Percentiles rank a stretch among this genome's conserved stretches.
Conservation (phyloP, 208 protist genomes). For the Trichomonas gallinae region DNA sequence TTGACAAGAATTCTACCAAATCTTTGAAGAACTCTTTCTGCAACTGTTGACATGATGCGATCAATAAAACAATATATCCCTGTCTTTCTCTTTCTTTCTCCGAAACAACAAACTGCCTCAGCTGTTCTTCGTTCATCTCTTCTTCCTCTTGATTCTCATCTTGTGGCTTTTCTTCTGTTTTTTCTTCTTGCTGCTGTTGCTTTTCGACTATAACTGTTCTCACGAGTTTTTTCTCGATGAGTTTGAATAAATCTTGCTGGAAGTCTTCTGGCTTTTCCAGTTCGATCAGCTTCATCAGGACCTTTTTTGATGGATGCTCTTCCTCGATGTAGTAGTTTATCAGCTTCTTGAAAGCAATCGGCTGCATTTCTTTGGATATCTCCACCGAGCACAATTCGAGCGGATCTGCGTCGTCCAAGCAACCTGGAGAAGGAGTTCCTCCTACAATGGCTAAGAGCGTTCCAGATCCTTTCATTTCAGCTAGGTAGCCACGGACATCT, state of each 20-base stretch:
- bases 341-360: neutral
- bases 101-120: neutral
- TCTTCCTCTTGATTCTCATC: neutral
- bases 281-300: neutral
- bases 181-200: neutral
- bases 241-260: neutral
- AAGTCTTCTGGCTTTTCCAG: neutral
- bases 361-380: neutral
- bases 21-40: neutral
- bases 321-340: neutral
- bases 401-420: neutral
- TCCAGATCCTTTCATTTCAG: neutral
- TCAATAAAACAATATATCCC: neutral
- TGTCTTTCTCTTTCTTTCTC: neutral
- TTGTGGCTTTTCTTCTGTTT: neutral
- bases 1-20: neutral
- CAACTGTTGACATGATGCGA: neutral
- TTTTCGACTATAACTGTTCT: neutral
- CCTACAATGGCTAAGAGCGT: neutral
- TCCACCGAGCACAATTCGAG: neutral
- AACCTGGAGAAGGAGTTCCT: neutral
- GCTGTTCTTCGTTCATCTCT: neutral
- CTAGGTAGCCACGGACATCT: neutral
- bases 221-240: neutral
- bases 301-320: neutral